Evolutionary conservation across 805 yeast species (phyloP).

Genomic region (Candida ovalis): DNA sequence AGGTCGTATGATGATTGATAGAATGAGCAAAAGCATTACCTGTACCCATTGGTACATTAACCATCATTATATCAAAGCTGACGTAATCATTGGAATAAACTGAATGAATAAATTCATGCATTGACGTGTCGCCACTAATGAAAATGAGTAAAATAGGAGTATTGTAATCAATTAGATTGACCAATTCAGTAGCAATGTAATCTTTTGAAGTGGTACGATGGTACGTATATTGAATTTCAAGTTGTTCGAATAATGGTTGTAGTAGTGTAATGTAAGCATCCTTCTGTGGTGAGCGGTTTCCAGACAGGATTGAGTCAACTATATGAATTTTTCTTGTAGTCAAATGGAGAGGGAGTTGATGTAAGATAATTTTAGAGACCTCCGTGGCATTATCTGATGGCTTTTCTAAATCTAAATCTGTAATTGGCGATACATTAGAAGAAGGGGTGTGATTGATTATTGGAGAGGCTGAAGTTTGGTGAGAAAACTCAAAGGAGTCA

Average conservation of each 20-base stretch:
- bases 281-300: conserved; percentile 35
- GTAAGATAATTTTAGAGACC: too few relatives aligned
- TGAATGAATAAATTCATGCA: conserved; percentile 68
- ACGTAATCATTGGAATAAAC: conserved; percentile 16
- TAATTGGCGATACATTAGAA: too few relatives aligned
- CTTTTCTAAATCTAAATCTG: neutral
- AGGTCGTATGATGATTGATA: conserved; percentile 37
- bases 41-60: conserved; percentile 71
- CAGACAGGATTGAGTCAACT: conserved; percentile 50
- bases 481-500: too few relatives aligned
- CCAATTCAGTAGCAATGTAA: conserved; percentile 38
- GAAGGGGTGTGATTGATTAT: too few relatives aligned
- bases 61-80: conserved; percentile 18
- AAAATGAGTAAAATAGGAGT: conserved; percentile 45
- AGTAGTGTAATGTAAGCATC: conserved; percentile 42
- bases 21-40: conserved; percentile 81
- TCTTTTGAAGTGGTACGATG: conserved; percentile 38
- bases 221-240: conserved; percentile 29
- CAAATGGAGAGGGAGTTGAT: conserved; percentile 2
- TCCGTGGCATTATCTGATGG: neutral
- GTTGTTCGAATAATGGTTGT: conserved; percentile 41
- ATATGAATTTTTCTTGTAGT: conserved; percentile 18
- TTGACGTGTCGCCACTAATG: conserved; percentile 83
- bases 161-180: conserved; percentile 26
- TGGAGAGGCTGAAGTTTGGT: too few relatives aligned